Conservation (phyloP, 805 yeast genomes). For the Maudiozyma bulderi region DNA sequence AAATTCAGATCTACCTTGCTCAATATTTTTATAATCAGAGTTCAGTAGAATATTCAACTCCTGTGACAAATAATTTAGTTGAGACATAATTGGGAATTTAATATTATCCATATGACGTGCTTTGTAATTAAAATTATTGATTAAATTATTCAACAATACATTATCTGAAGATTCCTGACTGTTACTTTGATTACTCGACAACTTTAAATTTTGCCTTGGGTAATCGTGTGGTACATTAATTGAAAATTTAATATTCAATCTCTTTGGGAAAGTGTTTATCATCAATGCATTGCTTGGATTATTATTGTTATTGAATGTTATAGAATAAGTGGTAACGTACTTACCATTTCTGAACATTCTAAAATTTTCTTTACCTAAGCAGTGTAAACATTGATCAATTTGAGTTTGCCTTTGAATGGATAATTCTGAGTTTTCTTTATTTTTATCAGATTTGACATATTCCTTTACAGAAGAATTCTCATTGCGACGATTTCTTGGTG, state of each 20-base stretch:
- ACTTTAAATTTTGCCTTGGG: conserved; percentile 17
- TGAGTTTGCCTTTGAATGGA: conserved; percentile 9
- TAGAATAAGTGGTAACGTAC: conserved; percentile 17
- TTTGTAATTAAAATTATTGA: conserved; percentile 19
- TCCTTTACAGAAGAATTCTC: not conserved
- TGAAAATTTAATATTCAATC: conserved; percentile 7
- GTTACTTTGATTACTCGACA: conserved; percentile 7
- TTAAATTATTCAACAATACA: conserved; percentile 3
- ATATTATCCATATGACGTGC: conserved; percentile 5
- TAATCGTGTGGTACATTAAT: conserved; percentile 19
- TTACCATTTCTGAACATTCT: conserved; percentile 17
- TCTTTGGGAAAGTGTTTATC: not conserved
- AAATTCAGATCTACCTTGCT: conserved; percentile 12
- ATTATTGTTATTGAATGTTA: not conserved
- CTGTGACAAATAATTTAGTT: conserved; percentile 19
- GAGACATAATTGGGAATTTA: conserved; percentile 7
- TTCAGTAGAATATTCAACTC: conserved; percentile 9
- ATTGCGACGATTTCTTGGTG: not conserved
- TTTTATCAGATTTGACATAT: not conserved
- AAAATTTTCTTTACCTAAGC: conserved; percentile 10
- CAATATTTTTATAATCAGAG: conserved; percentile 10
- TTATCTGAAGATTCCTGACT: conserved; percentile 1
- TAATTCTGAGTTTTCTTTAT: not conserved
- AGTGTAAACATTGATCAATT: conserved; percentile 13
- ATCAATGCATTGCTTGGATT: not conserved